Evolutionary conservation across 768 basidiomycete species (phyloP), one percentile per base, ranked within the genome.

Genomic region (Lentinula guzmanii): DNA sequence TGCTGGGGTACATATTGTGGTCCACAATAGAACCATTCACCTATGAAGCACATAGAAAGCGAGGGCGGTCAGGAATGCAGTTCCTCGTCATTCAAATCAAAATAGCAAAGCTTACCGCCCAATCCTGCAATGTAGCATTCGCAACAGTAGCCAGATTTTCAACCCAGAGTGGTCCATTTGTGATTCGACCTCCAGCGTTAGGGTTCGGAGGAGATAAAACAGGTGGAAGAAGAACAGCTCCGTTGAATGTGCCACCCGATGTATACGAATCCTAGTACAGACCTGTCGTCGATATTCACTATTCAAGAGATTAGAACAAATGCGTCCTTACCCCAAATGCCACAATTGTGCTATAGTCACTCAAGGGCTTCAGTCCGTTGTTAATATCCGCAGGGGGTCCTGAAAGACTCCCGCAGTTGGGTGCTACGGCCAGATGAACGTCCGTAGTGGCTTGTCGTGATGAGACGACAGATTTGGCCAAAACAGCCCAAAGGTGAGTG

Each of bases 91-190:
- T 43, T 61, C 21, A 42, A 16, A 41, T 33, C 53, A 21, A 21
- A 24, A 5, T 10, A 42, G 52, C 11, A 33, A 15, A 2, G 67
- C 78, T 16, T 61, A 83, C 84, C 6, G 83, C 81, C 42, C 82
- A 85, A 65, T 82, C 81, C 68, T 76, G 79, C 35, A 84, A 62
- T 1, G 64, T 74, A 3, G 81, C 80, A 8, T 73, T 69, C 24
- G 74, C 66, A 28, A 65, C 69, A 31, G 71, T 67, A 0, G 82
- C 80, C 2, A 84, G 69, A 53, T 77, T 60, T 62, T 84, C 81
- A 6, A 77, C 69, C 83, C 84, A 85, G 24, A 82, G 65, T 31
- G 68, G 69, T 8, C 83, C 84, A 63, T 85, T 82, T 18, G 79
- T 81, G 6, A 75, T 74, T 16, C 84, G 74, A 18, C 79, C 81